Percentiles rank a stretch among this genome's conserved stretches.
Conservation (phyloP, 1,139 yeast genomes). For the Pichia sp. region DNA sequence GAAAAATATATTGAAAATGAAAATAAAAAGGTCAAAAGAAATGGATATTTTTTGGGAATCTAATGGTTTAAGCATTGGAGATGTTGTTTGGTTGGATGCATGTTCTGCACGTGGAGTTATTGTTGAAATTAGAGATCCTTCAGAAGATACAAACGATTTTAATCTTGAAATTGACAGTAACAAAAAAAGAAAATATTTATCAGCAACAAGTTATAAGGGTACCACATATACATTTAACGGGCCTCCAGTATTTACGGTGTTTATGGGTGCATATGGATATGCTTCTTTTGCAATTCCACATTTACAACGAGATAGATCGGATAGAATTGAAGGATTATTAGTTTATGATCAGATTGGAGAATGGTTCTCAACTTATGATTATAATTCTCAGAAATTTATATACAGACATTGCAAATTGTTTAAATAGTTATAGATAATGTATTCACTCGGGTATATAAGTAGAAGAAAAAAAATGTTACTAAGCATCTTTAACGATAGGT, state of each 20-base stretch:
- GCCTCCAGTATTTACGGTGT: conserved; percentile 6
- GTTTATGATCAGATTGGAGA: conserved; percentile 19
- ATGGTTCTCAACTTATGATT: conserved; percentile 18
- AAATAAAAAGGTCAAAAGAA: neutral
- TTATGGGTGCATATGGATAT: conserved; percentile 12
- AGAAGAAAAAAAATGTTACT: too few species aligned
- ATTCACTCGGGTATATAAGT: neutral
- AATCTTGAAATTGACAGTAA: too few species aligned
- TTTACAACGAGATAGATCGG: conserved; percentile 8
- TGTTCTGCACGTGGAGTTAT: conserved; percentile 11
- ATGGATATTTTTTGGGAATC: conserved; percentile 4
- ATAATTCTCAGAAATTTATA: conserved; percentile 10
- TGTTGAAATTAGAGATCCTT: conserved; percentile 7
- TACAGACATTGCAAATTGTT: conserved; percentile 4
- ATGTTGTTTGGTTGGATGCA: conserved; percentile 12
- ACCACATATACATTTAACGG: neutral
- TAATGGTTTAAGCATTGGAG: conserved; percentile 8
- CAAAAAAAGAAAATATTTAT: too few species aligned
- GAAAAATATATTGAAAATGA: neutral
- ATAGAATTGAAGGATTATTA: conserved; percentile 13
- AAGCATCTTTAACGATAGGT: conserved; percentile 21
- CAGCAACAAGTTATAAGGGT: neutral
- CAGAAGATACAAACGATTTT: neutral
- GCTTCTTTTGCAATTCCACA: conserved; percentile 9
- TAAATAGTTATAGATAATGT: neutral